Evolutionary conservation across 2,329 filamentous ascomycete species (phyloP).

Genomic region (Zymoseptoria crescenta): DNA sequence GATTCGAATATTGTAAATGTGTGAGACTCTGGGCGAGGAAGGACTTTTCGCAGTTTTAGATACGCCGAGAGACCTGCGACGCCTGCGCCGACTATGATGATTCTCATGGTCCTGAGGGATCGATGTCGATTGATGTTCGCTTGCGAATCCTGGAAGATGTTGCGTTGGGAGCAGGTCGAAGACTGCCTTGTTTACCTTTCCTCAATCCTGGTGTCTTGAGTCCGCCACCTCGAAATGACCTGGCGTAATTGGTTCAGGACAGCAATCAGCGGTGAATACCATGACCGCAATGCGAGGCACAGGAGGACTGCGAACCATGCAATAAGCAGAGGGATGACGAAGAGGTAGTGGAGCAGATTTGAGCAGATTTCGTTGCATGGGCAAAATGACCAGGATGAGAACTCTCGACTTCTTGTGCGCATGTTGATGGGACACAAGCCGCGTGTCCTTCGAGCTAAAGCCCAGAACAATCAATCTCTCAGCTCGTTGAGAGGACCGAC

Average conservation of each 20-base stretch:
- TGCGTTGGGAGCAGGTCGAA: neutral
- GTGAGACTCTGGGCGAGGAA: neutral
- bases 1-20: constrained; percentile 5
- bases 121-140: neutral
- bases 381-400: neutral
- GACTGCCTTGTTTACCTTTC: neutral
- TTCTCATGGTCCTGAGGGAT: constrained; percentile 4
- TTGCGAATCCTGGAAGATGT: too few relatives aligned
- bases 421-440: neutral
- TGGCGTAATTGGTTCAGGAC: neutral
- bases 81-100: constrained; percentile 10
- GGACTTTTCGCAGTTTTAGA: constrained; percentile 1
- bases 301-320: neutral
- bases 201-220: neutral
- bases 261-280: neutral
- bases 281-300: neutral
- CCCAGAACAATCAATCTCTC: neutral
- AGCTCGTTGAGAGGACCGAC: neutral
- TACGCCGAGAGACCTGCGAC: constrained; percentile 6
- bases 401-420: neutral
- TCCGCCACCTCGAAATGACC: neutral
- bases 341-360: neutral
- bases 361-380: neutral
- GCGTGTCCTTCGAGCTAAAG: neutral
- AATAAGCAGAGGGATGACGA: neutral